A percentile compares a stretch with the other conserved stretches of the same genome.
Conservation (phyloP, 352 stramenopile genomes). For the Phytophthora agathidicida region DNA sequence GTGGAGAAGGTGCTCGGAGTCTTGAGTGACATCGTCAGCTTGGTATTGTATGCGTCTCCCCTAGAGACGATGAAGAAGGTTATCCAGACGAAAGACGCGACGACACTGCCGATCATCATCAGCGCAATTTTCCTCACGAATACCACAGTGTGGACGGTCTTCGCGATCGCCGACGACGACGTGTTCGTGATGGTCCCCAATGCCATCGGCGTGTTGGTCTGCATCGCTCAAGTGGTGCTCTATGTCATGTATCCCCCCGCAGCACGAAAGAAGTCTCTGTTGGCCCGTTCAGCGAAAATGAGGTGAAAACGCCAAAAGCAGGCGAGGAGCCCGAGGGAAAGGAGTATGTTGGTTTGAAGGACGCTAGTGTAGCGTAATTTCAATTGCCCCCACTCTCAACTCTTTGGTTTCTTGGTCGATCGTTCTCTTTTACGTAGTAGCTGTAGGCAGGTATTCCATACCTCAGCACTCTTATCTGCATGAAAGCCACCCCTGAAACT, state of each 20-base stretch:
- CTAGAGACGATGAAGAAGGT: slow-evolving; percentile 28
- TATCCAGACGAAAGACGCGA: slow-evolving; percentile 32
- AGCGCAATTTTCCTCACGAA: slow-evolving; percentile 33
- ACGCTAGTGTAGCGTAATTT: not conserved
- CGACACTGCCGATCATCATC: slow-evolving; percentile 46
- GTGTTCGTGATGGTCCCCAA: slow-evolving; percentile 46
- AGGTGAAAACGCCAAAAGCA: no score
- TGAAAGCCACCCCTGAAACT: no score
- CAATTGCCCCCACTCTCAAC: not conserved
- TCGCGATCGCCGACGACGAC: slow-evolving; percentile 36
- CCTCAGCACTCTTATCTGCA: no score
- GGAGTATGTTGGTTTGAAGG: not conserved
- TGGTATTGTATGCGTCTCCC: slow-evolving; percentile 23
- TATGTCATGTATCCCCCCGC: slow-evolving; percentile 35
- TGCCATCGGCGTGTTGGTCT: slow-evolving; percentile 22
- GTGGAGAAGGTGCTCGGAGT: slow-evolving; percentile 30
- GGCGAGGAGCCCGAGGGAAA: no score
- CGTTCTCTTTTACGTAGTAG: no score
- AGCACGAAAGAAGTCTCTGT: not conserved
- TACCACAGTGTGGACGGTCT: slow-evolving; percentile 40
- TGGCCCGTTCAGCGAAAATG: no score
- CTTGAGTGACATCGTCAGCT: slow-evolving; percentile 16
- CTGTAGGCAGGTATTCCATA: no score
- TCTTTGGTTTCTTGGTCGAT: no score
- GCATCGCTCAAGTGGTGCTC: slow-evolving; percentile 27